Conservation (phyloP, 2,329 filamentous ascomycete species). For the Botrytis porri region DNA sequence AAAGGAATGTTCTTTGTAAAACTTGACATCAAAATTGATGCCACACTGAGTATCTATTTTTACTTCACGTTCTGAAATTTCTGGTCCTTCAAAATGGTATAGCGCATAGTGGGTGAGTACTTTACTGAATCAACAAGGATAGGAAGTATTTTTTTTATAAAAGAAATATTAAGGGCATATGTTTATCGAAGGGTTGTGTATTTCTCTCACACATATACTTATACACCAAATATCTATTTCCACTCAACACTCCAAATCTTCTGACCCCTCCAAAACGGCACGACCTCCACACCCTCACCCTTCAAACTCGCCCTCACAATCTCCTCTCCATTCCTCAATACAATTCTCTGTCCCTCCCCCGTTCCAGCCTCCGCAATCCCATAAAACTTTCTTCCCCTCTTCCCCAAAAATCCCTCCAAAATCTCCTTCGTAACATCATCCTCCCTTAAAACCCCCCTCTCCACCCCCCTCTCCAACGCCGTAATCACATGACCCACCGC, state of each 20-base stretch:
- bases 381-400: conserved; percentile 15
- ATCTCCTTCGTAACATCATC: conserved; percentile 6
- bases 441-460: conserved; percentile 3
- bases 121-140: not conserved
- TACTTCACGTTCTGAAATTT: too few species aligned
- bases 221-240: not conserved
- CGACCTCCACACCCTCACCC: not conserved
- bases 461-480: conserved; percentile 5
- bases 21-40: too few species aligned
- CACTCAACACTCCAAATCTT: conserved; percentile 20
- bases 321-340: conserved; percentile 13
- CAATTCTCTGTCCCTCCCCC: conserved; percentile 1
- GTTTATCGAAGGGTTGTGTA: not conserved
- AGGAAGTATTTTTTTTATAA: not conserved
- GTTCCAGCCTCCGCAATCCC: not conserved
- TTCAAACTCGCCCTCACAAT: conserved; percentile 8
- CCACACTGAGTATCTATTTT: too few species aligned
- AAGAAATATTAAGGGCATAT: not conserved
- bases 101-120: too few species aligned
- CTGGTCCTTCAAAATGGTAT: too few species aligned
- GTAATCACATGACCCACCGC: conserved; percentile 9
- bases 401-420: conserved; percentile 16
- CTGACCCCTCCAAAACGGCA: conserved; percentile 19
- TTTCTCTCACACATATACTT: not conserved
- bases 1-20: too few species aligned